phyloP scores from a whole-genome alignment of 768 basidiomycete genomes.

The Rhodosporidiobolus odoratus region DNA sequence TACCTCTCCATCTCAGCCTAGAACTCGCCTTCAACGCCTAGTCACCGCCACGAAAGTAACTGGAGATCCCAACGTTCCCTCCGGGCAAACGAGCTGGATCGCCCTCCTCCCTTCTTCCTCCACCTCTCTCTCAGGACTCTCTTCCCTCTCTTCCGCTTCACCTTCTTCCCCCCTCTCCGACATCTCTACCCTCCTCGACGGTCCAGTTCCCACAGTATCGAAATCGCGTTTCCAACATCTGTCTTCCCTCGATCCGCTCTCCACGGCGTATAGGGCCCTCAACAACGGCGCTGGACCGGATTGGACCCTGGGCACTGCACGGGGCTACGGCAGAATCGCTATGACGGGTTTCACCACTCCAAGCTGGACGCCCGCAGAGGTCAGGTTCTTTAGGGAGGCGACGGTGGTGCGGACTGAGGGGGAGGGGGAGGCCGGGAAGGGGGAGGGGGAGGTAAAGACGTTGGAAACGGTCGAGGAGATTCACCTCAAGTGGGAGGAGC shows the following conservation, averaged over 20 bases:
- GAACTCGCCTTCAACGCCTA: not conserved
- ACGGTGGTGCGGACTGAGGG: not conserved
- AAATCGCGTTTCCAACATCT: not conserved
- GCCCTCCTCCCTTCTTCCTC: constrained; percentile 12
- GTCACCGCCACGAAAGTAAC: constrained; percentile 34
- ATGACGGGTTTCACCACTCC: constrained; percentile 17
- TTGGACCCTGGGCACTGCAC: constrained; percentile 16
- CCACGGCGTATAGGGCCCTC: not conserved
- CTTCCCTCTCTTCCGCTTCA: not conserved
- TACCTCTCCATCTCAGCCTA: not conserved
- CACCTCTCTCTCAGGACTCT: not conserved
- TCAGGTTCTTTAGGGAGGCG: constrained; percentile 12
- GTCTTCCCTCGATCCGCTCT: constrained; percentile 14
- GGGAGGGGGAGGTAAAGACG: not conserved
- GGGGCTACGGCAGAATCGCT: constrained; percentile 26
- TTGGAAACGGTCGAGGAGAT: constrained; percentile 34
- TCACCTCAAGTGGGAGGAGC: constrained; percentile 30
- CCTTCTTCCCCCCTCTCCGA: not conserved
- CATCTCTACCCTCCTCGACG: not conserved
- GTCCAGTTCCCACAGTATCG: constrained; percentile 9
- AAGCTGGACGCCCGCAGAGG: constrained; percentile 11
- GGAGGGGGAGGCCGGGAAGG: not conserved
- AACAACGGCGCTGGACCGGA: constrained; percentile 10
- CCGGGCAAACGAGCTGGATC: constrained; percentile 28
- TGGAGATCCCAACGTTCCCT: constrained; percentile 35